These are phyloP conservation scores for Tolypocladium album DNA, from an alignment of 2,329 filamentous ascomycete genomes.

Conservation along the genomic window DNA sequence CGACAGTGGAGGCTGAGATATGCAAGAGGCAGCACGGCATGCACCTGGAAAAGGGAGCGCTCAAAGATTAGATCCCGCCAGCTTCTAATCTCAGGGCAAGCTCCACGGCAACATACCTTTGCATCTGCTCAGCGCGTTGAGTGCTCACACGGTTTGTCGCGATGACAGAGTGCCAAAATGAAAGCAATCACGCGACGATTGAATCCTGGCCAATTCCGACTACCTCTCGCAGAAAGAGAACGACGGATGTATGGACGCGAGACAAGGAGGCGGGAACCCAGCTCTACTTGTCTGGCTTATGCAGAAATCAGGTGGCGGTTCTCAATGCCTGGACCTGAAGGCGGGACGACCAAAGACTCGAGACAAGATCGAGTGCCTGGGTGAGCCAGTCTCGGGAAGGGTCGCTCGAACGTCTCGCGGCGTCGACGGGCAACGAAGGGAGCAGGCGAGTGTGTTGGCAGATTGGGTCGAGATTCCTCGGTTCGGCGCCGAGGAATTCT, in stretches of 20 bases:
- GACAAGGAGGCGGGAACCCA: not conserved
- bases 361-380: conserved; percentile 3
- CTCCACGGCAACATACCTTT: conserved; percentile 15
- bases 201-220: not conserved
- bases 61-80: conserved; percentile 5
- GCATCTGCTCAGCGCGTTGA: not conserved
- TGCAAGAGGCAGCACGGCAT: conserved; percentile 24
- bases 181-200: not conserved
- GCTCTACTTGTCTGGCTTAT: not conserved
- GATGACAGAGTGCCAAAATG: not conserved
- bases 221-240: not conserved
- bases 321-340: conserved; percentile 3
- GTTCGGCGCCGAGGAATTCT: conserved; percentile 32
- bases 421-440: conserved; percentile 12
- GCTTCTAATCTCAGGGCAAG: conserved; percentile 4
- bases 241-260: not conserved
- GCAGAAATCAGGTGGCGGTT: not conserved
- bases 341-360: conserved; percentile 5
- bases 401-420: conserved; percentile 16
- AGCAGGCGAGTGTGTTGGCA: conserved; percentile 17
- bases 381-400: conserved; percentile 23
- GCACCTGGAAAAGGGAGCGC: conserved; percentile 18
- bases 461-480: conserved; percentile 28
- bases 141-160: not conserved
- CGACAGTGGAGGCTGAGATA: conserved; percentile 28